These are phyloP conservation scores for Citropsis articulata DNA, from an alignment of 345 rosid species.

Conservation along the genomic window DNA sequence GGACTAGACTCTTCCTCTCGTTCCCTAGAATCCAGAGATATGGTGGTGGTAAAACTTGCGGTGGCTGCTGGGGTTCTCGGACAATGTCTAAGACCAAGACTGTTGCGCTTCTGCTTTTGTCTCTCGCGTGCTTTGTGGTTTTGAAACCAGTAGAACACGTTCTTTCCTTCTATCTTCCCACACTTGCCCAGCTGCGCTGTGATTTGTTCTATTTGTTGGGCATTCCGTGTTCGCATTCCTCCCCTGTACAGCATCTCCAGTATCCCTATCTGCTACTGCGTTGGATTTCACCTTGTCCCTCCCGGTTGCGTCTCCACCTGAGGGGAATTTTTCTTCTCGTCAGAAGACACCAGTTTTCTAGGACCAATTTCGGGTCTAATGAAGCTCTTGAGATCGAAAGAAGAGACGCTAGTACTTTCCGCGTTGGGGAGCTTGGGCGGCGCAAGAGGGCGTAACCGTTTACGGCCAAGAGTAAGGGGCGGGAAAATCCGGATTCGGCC, in stretches of 20 bases:
- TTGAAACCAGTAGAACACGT: slow-evolving; percentile 98
- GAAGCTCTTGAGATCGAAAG: slow-evolving; percentile 88
- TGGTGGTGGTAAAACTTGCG: slow-evolving; percentile 22
- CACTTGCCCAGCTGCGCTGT: slow-evolving; percentile 71
- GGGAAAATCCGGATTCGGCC: too few relatives aligned
- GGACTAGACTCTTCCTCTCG: slow-evolving; percentile 50
- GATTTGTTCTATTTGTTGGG: slow-evolving; percentile 91
- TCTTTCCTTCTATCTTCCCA: slow-evolving; percentile 97
- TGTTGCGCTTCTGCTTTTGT: slow-evolving; percentile 88
- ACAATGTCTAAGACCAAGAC: slow-evolving; percentile 51
- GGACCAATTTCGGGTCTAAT: slow-evolving; percentile 71
- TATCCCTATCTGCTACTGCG: slow-evolving; percentile 94
- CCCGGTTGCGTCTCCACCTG: slow-evolving; percentile 37
- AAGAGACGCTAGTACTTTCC: slow-evolving; percentile 34
- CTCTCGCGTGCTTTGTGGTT: slow-evolving; percentile 99
- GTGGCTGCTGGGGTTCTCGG: slow-evolving; percentile 36
- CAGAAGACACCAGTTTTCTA: slow-evolving; percentile 32
- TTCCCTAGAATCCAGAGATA: slow-evolving; percentile 45
- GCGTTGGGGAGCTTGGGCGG: slow-evolving; percentile 60
- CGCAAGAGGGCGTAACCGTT: slow-evolving; percentile 89
- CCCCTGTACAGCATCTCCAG: slow-evolving; percentile 84
- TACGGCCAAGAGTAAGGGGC: slow-evolving; percentile 83
- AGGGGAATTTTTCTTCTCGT: slow-evolving; percentile 45
- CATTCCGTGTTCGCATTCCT: slow-evolving; percentile 94
- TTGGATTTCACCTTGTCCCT: slow-evolving; percentile 98